phyloP scores from a whole-genome alignment of 176 grass and related monocot genomes.

The Paspalum notatum region DNA sequence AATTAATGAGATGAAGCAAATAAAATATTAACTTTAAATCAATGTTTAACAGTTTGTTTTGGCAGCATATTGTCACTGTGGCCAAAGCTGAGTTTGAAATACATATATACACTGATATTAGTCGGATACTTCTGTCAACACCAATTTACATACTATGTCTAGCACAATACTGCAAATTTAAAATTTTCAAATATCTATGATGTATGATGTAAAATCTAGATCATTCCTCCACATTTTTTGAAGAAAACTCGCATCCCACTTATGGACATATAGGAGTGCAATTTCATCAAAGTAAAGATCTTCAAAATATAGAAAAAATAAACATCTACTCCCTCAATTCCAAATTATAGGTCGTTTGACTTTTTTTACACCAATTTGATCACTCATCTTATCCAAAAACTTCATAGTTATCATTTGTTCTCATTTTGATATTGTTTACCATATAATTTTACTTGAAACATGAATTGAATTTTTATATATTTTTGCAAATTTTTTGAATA shows the following conservation, averaged over 20 bases:
- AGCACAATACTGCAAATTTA: neutral
- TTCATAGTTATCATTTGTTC: too few species aligned
- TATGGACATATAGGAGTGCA: conserved; percentile 1
- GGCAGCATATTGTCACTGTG: conserved; percentile 9
- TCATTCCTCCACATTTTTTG: neutral
- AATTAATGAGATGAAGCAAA: neutral
- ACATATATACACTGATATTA: neutral
- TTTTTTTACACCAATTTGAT: too few species aligned
- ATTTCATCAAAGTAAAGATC: conserved; percentile 18
- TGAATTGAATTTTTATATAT: too few species aligned
- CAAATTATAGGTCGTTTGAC: too few species aligned
- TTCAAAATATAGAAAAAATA: conserved; percentile 2
- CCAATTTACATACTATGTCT: neutral
- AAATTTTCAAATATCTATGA: conserved; percentile 5
- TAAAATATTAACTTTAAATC: neutral
- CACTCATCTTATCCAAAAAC: too few species aligned
- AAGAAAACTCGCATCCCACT: conserved; percentile 5
- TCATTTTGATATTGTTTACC: too few species aligned
- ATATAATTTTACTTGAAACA: too few species aligned
- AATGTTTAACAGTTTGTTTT: neutral
- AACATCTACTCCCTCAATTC: neutral
- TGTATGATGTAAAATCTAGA: conserved; percentile 7
- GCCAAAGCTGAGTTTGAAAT: conserved; percentile 3
- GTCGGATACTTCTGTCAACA: neutral
- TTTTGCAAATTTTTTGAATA: too few species aligned